Evolutionary conservation across 1,139 yeast species (phyloP), one percentile per base, ranked within the genome.

Genomic region (Nakaseomyces nivariensis): DNA sequence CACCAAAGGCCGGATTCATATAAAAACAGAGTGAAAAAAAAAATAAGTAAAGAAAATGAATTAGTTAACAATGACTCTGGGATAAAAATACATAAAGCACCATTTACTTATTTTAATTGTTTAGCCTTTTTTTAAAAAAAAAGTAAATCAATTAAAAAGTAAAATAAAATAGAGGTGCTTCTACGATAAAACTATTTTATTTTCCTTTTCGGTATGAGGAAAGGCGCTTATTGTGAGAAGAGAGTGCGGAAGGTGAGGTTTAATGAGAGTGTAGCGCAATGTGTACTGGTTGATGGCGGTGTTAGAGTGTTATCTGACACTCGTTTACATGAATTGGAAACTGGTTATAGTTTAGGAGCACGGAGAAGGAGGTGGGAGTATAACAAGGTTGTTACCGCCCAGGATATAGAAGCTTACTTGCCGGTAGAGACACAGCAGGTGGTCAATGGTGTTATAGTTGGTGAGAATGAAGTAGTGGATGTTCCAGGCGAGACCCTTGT

Each of bases 361-460:
- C 34, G 44, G 34, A 6, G 44, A 11, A 34, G 44, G 44, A 34
- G 44, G 25, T 41, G 34, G 34, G 44, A 41, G 44, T 41, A 41
- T 11, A 29, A 41, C 44, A 27, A 11, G 33, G 44, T 41, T 11
- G 44, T 41, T 9, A 41, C 44, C 22, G 33, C 33, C 5, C 34
- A 13, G 44, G 44, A 41, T 22, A 41, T 41, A 27, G 44, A 10
- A 4, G 34, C 22, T 9, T 41, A 7, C 25, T 11, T 41, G 36
- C 44, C 44, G 24, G 34, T n/a, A 25, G 42, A 38, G 42, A 26
- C 42, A 5, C 25, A 27, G 36, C 34, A 6, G 44, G 34, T 29
- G 44, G 34, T n/a, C 34, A 29, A 27, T 11, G 44, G 34, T 8
- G 34, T 41, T 27, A 11, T 41, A 9, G 44, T 41, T 5, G 44